Conservation (phyloP, 345 rosid species). For the Dovyalis caffra region DNA sequence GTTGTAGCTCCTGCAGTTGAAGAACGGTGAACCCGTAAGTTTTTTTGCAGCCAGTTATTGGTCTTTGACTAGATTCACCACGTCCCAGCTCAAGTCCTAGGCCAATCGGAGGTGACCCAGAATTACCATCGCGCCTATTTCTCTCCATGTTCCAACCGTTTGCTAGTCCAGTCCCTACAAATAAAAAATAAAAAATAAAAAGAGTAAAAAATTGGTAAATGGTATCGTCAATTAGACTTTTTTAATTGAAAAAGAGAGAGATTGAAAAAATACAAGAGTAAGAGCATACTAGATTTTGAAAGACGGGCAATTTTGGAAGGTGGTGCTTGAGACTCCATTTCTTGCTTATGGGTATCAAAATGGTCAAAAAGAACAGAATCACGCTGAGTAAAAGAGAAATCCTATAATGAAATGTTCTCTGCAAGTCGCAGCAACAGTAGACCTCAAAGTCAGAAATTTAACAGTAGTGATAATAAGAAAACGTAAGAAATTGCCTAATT, state of each 20-base stretch:
- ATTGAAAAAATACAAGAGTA: not conserved
- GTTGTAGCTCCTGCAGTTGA: conserved; percentile 49
- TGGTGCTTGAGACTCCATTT: conserved; percentile 31
- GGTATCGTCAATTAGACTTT: not conserved
- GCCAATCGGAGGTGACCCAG: conserved; percentile 31
- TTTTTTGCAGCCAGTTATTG: not conserved
- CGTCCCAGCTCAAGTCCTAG: conserved; percentile 43
- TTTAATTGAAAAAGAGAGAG: not conserved
- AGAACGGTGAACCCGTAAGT: conserved; percentile 37
- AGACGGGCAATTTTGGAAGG: conserved; percentile 29
- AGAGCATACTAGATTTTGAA: conserved; percentile 11
- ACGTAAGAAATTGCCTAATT: not conserved
- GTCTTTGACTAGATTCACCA: conserved; percentile 20
- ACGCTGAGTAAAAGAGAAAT: not conserved
- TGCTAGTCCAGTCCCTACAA: conserved; percentile 22
- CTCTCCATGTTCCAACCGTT: conserved; percentile 27
- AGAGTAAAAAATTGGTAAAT: not conserved
- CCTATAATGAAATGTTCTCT: not conserved
- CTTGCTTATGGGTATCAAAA: conserved; percentile 1
- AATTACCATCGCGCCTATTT: conserved; percentile 8
- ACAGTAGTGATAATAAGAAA: not conserved
- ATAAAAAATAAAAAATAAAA: not conserved
- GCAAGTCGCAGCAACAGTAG: conserved; percentile 5
- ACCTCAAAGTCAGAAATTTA: conserved; percentile 6
- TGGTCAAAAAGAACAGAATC: conserved; percentile 4